Conservation (phyloP, 306 rosid genomes). For the Macrotyloma uniflorum region DNA sequence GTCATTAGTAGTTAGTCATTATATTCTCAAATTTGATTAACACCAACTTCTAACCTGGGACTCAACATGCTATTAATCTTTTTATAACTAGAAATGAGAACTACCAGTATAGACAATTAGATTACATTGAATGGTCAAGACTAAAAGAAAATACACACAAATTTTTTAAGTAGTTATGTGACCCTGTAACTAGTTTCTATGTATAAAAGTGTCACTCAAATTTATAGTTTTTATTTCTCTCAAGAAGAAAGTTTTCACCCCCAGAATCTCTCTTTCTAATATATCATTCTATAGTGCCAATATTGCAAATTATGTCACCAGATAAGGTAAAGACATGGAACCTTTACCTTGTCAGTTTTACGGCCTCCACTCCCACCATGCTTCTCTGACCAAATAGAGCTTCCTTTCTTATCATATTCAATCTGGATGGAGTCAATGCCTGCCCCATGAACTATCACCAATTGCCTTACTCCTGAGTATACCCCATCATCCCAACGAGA, state of each 20-base stretch:
- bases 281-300: slow-evolving; percentile 19
- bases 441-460: slow-evolving; percentile 70
- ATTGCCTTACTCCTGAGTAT: slow-evolving; percentile 70
- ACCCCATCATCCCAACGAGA: slow-evolving; percentile 68
- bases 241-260: background rate
- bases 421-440: slow-evolving; percentile 77
- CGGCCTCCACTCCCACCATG: slow-evolving; percentile 87
- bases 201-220: background rate
- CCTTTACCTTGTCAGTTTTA: slow-evolving; percentile 57
- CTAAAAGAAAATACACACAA: background rate
- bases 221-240: background rate
- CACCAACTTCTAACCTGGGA: background rate
- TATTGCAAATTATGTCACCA: background rate
- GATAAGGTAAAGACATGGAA: slow-evolving; percentile 18
- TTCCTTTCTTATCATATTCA: slow-evolving; percentile 72
- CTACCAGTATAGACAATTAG: background rate
- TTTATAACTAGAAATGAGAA: background rate
- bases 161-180: background rate
- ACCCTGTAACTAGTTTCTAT: background rate
- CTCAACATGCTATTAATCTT: background rate
- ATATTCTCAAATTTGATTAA: slow-evolving; percentile 6
- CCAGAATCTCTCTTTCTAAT: background rate
- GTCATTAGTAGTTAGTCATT: slow-evolving; percentile 3
- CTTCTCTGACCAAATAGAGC: slow-evolving; percentile 71
- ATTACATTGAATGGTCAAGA: background rate